These are phyloP conservation scores for Aspergillus candidus DNA, from an alignment of 2,329 filamentous ascomycete genomes.

Conservation along the genomic window DNA sequence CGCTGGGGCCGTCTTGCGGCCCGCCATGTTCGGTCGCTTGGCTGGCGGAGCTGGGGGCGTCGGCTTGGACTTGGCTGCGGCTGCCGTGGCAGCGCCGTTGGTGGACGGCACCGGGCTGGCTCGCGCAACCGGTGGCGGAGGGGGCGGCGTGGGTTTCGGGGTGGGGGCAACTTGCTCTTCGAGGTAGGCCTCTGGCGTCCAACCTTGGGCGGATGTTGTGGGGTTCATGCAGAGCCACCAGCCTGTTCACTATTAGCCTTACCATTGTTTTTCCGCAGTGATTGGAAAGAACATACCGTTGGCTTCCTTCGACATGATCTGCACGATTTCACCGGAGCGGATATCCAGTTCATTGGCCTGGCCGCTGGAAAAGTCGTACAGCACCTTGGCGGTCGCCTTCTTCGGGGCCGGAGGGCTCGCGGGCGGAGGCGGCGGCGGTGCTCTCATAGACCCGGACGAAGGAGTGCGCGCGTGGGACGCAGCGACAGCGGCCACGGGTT, in stretches of 20 bases:
- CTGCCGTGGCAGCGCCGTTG: conserved; percentile 35
- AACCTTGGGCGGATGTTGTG: conserved; percentile 67
- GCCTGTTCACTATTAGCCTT: conserved; percentile 47
- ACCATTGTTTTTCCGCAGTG: no score
- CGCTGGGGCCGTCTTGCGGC: conserved; percentile 66
- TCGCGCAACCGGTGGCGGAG: conserved; percentile 42
- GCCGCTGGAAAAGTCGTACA: conserved; percentile 87
- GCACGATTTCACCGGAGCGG: conserved; percentile 70
- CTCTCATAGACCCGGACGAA: conserved; percentile 55
- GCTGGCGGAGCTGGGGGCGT: conserved; percentile 70
- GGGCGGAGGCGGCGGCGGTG: conserved; percentile 63
- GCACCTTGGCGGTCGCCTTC: conserved; percentile 77
- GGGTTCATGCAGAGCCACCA: conserved; percentile 90
- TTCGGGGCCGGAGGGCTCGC: conserved; percentile 53
- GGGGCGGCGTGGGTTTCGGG: conserved; percentile 54
- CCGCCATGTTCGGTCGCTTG: conserved; percentile 65
- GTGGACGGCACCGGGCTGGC: conserved; percentile 60
- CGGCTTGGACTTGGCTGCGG: conserved; percentile 55
- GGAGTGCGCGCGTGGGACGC: conserved; percentile 44
- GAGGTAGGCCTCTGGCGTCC: conserved; percentile 90
- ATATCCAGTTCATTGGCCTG: conserved; percentile 81
- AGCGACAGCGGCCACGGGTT: conserved; percentile 29
- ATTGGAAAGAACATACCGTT: conserved; percentile 62
- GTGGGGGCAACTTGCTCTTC: conserved; percentile 61
- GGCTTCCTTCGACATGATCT: conserved; percentile 88